A percentile compares a stretch with the other conserved stretches of the same genome.
Conservation (phyloP, 208 protist species). For the Wallacemonas rigidus region DNA sequence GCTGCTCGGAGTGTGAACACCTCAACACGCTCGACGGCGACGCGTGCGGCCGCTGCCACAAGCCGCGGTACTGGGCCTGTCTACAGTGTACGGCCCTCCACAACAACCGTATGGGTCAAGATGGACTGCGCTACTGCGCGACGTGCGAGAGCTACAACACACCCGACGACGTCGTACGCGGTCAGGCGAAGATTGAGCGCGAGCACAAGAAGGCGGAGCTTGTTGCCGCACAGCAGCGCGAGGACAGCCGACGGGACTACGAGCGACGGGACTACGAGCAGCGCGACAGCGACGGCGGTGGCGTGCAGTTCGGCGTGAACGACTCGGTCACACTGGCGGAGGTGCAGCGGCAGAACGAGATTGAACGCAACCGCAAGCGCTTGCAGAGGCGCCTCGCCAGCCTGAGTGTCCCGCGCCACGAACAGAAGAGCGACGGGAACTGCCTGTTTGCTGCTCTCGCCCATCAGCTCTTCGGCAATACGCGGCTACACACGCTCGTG, state of each 20-base stretch:
- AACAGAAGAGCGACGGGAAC: conserved; percentile 75
- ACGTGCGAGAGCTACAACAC: conserved; percentile 72
- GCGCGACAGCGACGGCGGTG: not conserved
- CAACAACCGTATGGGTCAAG: conserved; percentile 29
- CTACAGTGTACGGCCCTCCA: conserved; percentile 64
- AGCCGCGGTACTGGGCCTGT: conserved; percentile 66
- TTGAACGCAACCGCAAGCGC: conserved; percentile 44
- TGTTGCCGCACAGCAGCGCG: conserved; percentile 28
- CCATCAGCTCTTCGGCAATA: conserved; percentile 74
- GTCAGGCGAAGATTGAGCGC: conserved; percentile 49
- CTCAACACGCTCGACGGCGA: conserved; percentile 73
- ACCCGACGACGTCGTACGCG: conserved; percentile 56
- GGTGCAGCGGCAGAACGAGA: conserved; percentile 51
- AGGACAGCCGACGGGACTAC: conserved; percentile 8
- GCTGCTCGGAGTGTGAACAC: conserved; percentile 48
- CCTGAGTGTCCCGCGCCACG: conserved; percentile 42
- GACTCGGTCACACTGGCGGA: conserved; percentile 68
- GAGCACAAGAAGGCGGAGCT: conserved; percentile 34
- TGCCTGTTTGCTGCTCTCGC: conserved; percentile 80
- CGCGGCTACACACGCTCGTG: conserved; percentile 55
- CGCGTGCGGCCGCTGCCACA: conserved; percentile 39
- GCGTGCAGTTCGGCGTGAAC: conserved; percentile 74
- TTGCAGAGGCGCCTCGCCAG: conserved; percentile 45
- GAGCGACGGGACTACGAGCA: not conserved
- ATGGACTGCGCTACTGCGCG: conserved; percentile 66